These are phyloP conservation scores for Didymella segeticola DNA, from an alignment of 2,329 filamentous ascomycete genomes.

Conservation along the genomic window DNA sequence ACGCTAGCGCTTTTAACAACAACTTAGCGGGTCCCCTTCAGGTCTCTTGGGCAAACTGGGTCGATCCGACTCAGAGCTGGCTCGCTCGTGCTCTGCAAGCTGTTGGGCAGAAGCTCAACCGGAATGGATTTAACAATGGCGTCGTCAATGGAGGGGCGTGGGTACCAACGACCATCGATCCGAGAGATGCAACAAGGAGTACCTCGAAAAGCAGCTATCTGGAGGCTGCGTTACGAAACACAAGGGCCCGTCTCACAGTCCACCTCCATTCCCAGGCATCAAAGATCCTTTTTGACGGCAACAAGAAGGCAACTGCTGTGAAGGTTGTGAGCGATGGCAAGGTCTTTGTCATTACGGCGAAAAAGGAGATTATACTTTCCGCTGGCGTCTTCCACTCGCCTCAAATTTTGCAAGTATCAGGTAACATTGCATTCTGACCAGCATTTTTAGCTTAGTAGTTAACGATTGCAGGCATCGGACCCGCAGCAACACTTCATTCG, in stretches of 20 bases:
- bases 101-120: constrained; percentile 26
- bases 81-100: constrained; percentile 30
- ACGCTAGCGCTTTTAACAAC: constrained; percentile 24
- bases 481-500: constrained; percentile 15
- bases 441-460: background rate
- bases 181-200: constrained; percentile 27
- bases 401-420: constrained; percentile 46
- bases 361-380: constrained; percentile 54
- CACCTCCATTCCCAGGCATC: constrained; percentile 22
- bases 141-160: constrained; percentile 28
- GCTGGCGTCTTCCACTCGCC: constrained; percentile 52
- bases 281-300: constrained; percentile 25
- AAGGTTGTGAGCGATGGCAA: constrained; percentile 29
- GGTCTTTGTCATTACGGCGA: constrained; percentile 20
- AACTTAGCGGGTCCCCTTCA: constrained; percentile 27
- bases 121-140: constrained; percentile 32
- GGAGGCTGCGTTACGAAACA: constrained; percentile 10
- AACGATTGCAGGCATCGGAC: constrained; percentile 46
- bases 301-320: constrained; percentile 37
- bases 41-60: constrained; percentile 38
- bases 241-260: constrained; percentile 12
- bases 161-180: constrained; percentile 41
- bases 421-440: constrained; percentile 1
- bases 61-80: constrained; percentile 33
- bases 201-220: constrained; percentile 31